A percentile compares a stretch with the other conserved stretches of the same genome.
These are phyloP conservation scores for Beta macrorhiza DNA, from an alignment of 179 eudicot species.

Conservation along the genomic window DNA sequence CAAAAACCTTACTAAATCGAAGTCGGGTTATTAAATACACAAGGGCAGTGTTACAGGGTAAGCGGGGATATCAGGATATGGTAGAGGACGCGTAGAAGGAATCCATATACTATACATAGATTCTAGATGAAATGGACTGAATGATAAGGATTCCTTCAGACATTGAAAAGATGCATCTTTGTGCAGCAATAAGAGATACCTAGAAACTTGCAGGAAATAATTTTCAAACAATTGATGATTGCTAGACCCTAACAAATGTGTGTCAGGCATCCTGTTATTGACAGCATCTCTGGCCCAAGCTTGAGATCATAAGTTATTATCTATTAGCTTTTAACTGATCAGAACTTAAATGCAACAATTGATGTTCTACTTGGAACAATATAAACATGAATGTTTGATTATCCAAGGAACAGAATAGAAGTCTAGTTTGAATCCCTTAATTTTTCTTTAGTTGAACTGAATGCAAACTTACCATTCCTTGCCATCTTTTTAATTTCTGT, in stretches of 20 bases:
- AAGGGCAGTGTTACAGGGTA: neutral
- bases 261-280: slow-evolving; percentile 21
- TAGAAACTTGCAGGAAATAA: slow-evolving; percentile 19
- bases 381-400: neutral
- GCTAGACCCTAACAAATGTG: slow-evolving; percentile 6
- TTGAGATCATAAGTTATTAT: neutral
- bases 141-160: slow-evolving; percentile 32
- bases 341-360: neutral
- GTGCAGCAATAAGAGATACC: slow-evolving; percentile 30
- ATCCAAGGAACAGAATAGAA: neutral
- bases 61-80: neutral
- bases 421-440: neutral
- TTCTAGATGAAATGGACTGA: slow-evolving; percentile 17
- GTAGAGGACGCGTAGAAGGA: slow-evolving; percentile 9
- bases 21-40: no score
- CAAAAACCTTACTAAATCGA: no score
- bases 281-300: slow-evolving; percentile 6
- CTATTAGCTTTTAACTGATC: neutral
- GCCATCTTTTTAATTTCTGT: neutral
- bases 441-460: neutral
- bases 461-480: neutral
- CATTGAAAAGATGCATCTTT: slow-evolving; percentile 23
- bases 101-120: slow-evolving; percentile 14
- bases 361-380: slow-evolving; percentile 2
- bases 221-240: slow-evolving; percentile 24